Base-by-base conservation (phyloP, 2,329 filamentous ascomycete species). In the Camillea tinctor region DNA sequence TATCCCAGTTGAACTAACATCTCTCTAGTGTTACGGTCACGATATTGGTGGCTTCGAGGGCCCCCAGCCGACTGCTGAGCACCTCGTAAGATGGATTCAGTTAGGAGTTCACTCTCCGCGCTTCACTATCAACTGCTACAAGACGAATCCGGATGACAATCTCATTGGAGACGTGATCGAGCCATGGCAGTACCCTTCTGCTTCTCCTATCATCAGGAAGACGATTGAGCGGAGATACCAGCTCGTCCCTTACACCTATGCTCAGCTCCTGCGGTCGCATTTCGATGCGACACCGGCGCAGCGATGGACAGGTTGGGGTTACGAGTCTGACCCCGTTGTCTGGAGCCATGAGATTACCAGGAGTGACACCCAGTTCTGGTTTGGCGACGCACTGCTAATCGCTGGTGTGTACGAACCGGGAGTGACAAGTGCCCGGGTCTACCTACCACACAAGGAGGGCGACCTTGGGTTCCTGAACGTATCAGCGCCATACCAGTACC, bases 61-160 rank as follows among this genome's bases (percentile, higher is more conserved):
- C 24, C 88, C 88, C 0, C 88, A 91, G 68, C 89, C 89, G 0
- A 83, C 83, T 0, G 87, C 89, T 0, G 89, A 92, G 68, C 80
- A 91, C 1, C 80, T 92, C 0, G 82, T 91, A 2, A 84, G 89
- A 26, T 92, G 89, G 89, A 80, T 91, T 13, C 89, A 92, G 69
- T 80, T 90, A 1, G 89, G 88, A 5, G 84, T 87, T 61, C 84
- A 91, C 74, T 88, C 87, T 1, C 82, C 86, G 0, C 85, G 89
- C 0, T 91, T 92, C 67, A 87, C 89, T 11, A 91, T 91, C 77
- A 92, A 92, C 73, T 92, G 89, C 73, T 91, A 88, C 82, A 92
- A 92, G 76, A 92, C 89, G 0, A 84, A 82, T 0, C 81, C 84
- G 0, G 77, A 82, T 0, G 86, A 91, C 72, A 91, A 87, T 67